A percentile compares a stretch with the other conserved stretches of the same genome.
Evolutionary conservation across 192 early-diverging fungal species (phyloP).

Genomic region (Entomortierella beljakovae): DNA sequence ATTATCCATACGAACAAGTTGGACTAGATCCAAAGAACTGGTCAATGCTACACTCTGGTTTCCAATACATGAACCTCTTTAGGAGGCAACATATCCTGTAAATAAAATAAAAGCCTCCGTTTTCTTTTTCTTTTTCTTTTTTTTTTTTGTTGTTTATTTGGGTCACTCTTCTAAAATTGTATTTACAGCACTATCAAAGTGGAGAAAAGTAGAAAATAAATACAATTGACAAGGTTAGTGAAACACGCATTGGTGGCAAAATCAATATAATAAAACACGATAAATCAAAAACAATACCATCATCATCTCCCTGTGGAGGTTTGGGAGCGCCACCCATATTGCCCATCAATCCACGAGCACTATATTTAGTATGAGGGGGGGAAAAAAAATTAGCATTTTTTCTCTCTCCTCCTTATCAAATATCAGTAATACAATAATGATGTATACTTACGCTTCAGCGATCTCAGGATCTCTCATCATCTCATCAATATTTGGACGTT

Average conservation of each 20-base stretch:
- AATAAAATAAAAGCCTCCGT: constrained; percentile 19
- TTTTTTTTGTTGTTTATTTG: not conserved
- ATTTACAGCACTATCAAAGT: constrained; percentile 27
- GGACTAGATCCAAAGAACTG: constrained; percentile 60
- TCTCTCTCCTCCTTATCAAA: too few relatives aligned
- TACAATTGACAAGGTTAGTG: too few relatives aligned
- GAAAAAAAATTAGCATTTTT: not conserved
- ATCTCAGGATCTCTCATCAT: constrained; percentile 83
- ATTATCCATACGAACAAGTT: constrained; percentile 64
- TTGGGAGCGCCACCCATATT: constrained; percentile 47
- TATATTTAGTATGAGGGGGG: constrained; percentile 7
- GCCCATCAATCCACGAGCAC: constrained; percentile 59
- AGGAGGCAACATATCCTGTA: constrained; percentile 63
- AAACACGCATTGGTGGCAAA: too few relatives aligned
- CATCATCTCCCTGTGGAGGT: constrained; percentile 20
- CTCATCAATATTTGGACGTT: constrained; percentile 62
- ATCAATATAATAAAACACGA: not conserved
- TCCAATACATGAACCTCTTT: constrained; percentile 66
- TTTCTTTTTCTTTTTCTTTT: not conserved
- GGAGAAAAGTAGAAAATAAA: not conserved
- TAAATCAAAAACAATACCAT: constrained; percentile 8
- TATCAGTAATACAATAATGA: too few relatives aligned
- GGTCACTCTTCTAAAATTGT: not conserved
- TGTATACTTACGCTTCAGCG: constrained; percentile 61
- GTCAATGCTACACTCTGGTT: constrained; percentile 63